A percentile compares a stretch with the other conserved stretches of the same genome.
Conservation (phyloP, 352 stramenopile species). For the Pythium biforme region DNA sequence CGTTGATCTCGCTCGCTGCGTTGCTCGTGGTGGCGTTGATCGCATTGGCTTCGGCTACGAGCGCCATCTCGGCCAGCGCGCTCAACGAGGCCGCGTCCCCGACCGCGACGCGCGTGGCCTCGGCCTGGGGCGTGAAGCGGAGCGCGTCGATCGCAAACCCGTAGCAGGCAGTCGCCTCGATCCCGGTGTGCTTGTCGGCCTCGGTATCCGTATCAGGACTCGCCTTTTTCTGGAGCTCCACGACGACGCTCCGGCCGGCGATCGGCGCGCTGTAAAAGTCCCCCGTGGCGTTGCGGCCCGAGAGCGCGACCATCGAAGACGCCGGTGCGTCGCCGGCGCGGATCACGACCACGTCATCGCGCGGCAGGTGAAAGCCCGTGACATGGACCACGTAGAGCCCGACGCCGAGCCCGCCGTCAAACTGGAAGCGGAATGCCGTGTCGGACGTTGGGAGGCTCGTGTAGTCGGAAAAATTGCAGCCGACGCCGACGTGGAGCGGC, state of each 20-base stretch:
- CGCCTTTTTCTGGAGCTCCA: constrained; percentile 46
- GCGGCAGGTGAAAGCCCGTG: constrained; percentile 45
- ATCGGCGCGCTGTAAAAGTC: constrained; percentile 55
- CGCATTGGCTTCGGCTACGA: neutral
- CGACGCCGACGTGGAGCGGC: constrained; percentile 33
- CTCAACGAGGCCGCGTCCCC: constrained; percentile 18
- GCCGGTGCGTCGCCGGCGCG: constrained; percentile 26
- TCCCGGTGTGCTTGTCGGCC: neutral
- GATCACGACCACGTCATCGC: constrained; percentile 46
- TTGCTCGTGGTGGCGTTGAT: constrained; percentile 8
- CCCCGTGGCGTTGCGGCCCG: constrained; percentile 51
- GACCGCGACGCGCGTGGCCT: constrained; percentile 25
- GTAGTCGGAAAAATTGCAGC: constrained; percentile 62
- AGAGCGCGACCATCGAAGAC: constrained; percentile 23
- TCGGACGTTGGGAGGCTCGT: constrained; percentile 26
- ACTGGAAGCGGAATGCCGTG: constrained; percentile 41
- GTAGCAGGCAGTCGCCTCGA: constrained; percentile 35
- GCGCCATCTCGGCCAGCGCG: constrained; percentile 9
- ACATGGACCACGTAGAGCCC: constrained; percentile 69
- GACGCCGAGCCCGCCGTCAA: constrained; percentile 44
- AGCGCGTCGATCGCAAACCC: constrained; percentile 54
- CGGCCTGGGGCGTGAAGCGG: constrained; percentile 41
- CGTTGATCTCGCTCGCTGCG: constrained; percentile 28
- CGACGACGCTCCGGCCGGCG: constrained; percentile 36
- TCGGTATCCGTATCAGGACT: constrained; percentile 5